phyloP scores from a whole-genome alignment of 2,329 filamentous ascomycete genomes.

The Ceratocystis papillata region DNA sequence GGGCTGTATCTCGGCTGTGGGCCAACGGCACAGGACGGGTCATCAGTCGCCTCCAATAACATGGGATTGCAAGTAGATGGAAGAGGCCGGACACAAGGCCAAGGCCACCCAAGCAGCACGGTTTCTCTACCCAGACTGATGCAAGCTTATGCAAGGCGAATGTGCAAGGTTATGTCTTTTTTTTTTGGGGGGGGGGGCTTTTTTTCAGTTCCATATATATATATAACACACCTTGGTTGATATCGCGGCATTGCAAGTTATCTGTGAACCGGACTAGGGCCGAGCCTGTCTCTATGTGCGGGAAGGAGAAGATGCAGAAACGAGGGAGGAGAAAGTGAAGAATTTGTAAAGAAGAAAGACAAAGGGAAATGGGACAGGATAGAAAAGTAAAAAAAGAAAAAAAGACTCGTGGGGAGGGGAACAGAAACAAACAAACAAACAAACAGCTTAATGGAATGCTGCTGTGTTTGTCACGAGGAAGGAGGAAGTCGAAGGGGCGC shows the following conservation, averaged over 20 bases:
- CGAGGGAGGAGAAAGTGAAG: not conserved
- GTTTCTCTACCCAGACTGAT: too few relatives aligned
- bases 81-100: not conserved
- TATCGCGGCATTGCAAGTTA: conserved; percentile 23
- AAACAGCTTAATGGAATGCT: not conserved
- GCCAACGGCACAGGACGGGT: not conserved
- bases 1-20: not conserved
- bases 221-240: conserved; percentile 25
- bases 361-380: not conserved
- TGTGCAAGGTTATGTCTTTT: not conserved
- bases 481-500: not conserved
- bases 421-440: not conserved
- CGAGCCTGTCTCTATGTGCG: not conserved
- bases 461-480: too few relatives aligned
- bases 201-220: not conserved
- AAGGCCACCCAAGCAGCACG: not conserved
- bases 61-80: too few relatives aligned
- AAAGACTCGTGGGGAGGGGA: not conserved
- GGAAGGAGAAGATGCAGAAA: not conserved
- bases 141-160: not conserved
- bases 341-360: not conserved
- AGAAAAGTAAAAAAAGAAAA: not conserved
- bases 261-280: conserved; percentile 9
- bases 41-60: not conserved
- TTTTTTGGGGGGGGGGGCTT: not conserved